Conservation (phyloP, 1,284 basidiomycete species). For the Ganoderma leucocontextum region DNA sequence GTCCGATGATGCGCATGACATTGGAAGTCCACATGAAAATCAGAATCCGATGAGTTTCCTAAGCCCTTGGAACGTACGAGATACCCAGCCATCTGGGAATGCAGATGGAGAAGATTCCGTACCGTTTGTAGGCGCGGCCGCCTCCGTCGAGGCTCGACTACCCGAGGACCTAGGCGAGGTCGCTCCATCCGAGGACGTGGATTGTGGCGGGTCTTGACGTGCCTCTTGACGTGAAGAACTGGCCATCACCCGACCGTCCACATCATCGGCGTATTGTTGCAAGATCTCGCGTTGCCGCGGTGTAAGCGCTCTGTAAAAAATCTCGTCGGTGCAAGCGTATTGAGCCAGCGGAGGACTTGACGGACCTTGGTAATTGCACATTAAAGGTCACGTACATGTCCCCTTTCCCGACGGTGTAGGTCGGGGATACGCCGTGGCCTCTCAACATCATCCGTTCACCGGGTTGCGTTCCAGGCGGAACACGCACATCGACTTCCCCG, state of each 20-base stretch:
- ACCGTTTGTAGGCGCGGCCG: constrained; percentile 66
- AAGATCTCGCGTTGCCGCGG: constrained; percentile 87
- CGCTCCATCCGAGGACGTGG: constrained; percentile 30
- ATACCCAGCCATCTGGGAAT: constrained; percentile 67
- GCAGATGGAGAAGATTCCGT: constrained; percentile 71
- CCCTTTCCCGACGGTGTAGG: constrained; percentile 77
- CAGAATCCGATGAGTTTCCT: constrained; percentile 74
- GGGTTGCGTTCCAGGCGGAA: constrained; percentile 94
- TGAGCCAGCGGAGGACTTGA: constrained; percentile 26
- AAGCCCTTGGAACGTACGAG: constrained; percentile 71
- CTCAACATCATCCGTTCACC: constrained; percentile 97
- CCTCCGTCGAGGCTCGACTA: constrained; percentile 28
- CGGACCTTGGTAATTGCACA: constrained; percentile 90
- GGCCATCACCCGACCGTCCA: constrained; percentile 69
- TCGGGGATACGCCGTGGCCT: constrained; percentile 84
- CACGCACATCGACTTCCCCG: constrained; percentile 94
- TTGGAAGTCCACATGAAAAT: constrained; percentile 57
- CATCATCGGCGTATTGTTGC: constrained; percentile 92
- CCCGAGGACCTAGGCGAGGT: constrained; percentile 29
- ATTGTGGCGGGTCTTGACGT: constrained; percentile 15
- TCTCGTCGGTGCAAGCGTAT: constrained; percentile 30
- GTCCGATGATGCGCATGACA: constrained; percentile 32
- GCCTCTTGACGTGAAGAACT: constrained; percentile 35
- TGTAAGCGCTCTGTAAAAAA: constrained; percentile 73
- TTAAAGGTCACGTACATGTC: constrained; percentile 94